Conservation (phyloP, 2,329 filamentous ascomycete species). For the Aureobasidium sp. region DNA sequence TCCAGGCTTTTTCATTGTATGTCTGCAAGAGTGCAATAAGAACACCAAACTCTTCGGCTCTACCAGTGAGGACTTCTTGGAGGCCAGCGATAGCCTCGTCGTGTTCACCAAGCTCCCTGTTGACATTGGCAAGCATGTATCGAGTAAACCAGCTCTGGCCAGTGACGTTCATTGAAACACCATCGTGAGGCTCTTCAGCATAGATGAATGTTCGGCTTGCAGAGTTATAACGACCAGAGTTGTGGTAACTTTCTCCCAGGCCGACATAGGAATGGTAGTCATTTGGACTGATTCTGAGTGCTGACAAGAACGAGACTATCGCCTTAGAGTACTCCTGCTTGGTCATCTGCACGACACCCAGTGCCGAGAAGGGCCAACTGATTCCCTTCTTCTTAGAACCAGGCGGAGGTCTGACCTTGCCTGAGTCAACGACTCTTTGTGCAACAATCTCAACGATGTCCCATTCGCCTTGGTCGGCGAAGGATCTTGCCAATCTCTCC, state of each 20-base stretch:
- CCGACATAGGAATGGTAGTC: slow-evolving; percentile 97
- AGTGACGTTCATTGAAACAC: slow-evolving; percentile 45
- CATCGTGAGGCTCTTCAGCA: slow-evolving; percentile 67
- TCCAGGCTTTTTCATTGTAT: slow-evolving; percentile 71
- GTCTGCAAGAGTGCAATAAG: slow-evolving; percentile 83
- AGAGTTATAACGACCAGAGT: slow-evolving; percentile 87
- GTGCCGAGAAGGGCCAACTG: slow-evolving; percentile 91
- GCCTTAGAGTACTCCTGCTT: slow-evolving; percentile 84
- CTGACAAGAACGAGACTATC: slow-evolving; percentile 85
- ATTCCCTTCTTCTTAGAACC: slow-evolving; percentile 89
- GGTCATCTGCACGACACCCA: slow-evolving; percentile 91
- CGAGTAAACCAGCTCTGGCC: slow-evolving; percentile 88
- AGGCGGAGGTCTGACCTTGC: slow-evolving; percentile 79
- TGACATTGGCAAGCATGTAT: slow-evolving; percentile 94
- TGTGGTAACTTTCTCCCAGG: slow-evolving; percentile 94
- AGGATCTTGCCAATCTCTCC: slow-evolving; percentile 75
- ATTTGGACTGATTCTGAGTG: slow-evolving; percentile 70
- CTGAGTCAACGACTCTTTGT: slow-evolving; percentile 87
- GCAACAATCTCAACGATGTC: slow-evolving; percentile 91
- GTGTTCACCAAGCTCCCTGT: slow-evolving; percentile 83
- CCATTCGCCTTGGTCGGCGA: slow-evolving; percentile 90
- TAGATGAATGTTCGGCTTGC: slow-evolving; percentile 85
- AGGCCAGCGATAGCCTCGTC: slow-evolving; percentile 76
- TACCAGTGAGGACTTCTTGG: slow-evolving; percentile 59
- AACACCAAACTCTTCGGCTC: slow-evolving; percentile 74